A percentile compares a stretch with the other conserved stretches of the same genome.
These are phyloP conservation scores for Teratosphaeria epicoccoides DNA, from an alignment of 2,329 filamentous ascomycete genomes.

Conservation along the genomic window DNA sequence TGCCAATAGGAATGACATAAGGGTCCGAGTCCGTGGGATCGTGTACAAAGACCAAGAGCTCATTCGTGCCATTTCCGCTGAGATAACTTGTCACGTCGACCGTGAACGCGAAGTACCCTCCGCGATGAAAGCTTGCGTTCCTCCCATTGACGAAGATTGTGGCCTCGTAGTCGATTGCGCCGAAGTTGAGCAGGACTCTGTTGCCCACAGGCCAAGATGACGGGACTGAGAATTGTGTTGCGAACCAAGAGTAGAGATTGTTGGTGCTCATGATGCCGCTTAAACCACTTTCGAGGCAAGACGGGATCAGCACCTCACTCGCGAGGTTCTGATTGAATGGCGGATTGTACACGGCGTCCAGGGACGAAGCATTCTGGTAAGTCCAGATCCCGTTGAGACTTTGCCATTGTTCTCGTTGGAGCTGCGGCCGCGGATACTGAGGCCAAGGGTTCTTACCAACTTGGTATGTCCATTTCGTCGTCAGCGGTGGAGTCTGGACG, in stretches of 20 bases:
- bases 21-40: constrained; percentile 53
- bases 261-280: constrained; percentile 29
- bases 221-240: constrained; percentile 43
- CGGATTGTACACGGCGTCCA: constrained; percentile 31
- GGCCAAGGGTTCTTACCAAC: constrained; percentile 44
- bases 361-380: constrained; percentile 34
- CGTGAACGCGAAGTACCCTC: constrained; percentile 48
- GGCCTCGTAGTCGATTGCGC: constrained; percentile 54
- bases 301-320: constrained; percentile 41
- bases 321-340: constrained; percentile 35
- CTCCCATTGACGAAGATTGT: constrained; percentile 46
- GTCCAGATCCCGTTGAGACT: constrained; percentile 49
- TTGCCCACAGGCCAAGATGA: constrained; percentile 34
- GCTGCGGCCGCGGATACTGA: constrained; percentile 46
- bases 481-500: constrained; percentile 12
- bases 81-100: constrained; percentile 51
- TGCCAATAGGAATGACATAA: constrained; percentile 51
- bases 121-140: constrained; percentile 44
- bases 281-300: constrained; percentile 44
- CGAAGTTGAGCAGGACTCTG: constrained; percentile 45
- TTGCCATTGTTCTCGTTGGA: constrained; percentile 43
- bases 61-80: constrained; percentile 52
- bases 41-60: constrained; percentile 50
- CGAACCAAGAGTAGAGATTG: constrained; percentile 25
- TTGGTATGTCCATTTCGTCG: constrained; percentile 41